phyloP scores from a whole-genome alignment of 257 asterid genomes.

The Coffea canephora region DNA sequence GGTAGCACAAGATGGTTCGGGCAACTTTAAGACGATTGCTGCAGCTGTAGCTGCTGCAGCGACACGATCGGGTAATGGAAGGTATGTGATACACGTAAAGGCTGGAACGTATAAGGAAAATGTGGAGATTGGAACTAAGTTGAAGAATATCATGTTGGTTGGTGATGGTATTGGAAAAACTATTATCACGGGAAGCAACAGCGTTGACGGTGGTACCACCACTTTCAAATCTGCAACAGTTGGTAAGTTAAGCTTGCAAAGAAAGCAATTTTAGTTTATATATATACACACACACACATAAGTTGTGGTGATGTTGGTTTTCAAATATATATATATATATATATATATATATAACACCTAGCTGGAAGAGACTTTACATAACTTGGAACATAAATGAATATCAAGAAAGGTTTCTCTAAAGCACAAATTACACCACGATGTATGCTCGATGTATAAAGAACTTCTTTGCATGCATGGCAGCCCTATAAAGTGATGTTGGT shows the following conservation, averaged over 20 bases:
- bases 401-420: too few species aligned
- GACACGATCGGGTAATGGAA: slow-evolving; percentile 39
- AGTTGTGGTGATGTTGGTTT: too few species aligned
- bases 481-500: too few species aligned
- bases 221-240: slow-evolving; percentile 82
- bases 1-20: slow-evolving; percentile 53
- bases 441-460: too few species aligned
- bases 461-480: too few species aligned
- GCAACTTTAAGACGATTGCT: slow-evolving; percentile 49
- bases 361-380: too few species aligned
- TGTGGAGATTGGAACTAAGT: slow-evolving; percentile 45
- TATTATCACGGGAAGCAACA: slow-evolving; percentile 75
- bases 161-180: slow-evolving; percentile 93
- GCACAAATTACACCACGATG: too few species aligned
- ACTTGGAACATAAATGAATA: too few species aligned
- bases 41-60: slow-evolving; percentile 56
- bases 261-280: not conserved
- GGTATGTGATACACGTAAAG: slow-evolving; percentile 67
- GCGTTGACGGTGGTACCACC: slow-evolving; percentile 75
- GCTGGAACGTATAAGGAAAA: slow-evolving; percentile 72
- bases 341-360: too few species aligned
- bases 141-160: slow-evolving; percentile 64
- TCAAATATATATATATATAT: too few species aligned
- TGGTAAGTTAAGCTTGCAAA: slow-evolving; percentile 39
- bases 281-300: too few species aligned